These are phyloP conservation scores for Diaporthe batatas DNA, from an alignment of 2,329 filamentous ascomycete genomes.

Conservation along the genomic window DNA sequence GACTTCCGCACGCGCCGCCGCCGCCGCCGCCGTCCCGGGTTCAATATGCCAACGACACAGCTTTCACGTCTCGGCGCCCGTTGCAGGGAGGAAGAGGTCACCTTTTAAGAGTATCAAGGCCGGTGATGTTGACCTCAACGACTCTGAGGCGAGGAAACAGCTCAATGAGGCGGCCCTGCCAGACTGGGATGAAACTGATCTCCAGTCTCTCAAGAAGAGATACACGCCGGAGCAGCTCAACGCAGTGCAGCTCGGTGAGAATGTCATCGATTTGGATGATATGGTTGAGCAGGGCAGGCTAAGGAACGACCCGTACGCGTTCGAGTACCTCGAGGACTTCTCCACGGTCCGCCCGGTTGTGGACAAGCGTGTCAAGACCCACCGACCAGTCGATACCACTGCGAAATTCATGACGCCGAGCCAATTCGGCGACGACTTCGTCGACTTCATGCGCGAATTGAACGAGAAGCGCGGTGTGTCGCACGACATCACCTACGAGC, in stretches of 20 bases:
- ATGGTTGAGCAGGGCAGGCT: slow-evolving; percentile 79
- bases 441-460: slow-evolving; percentile 59
- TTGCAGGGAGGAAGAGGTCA: slow-evolving; percentile 57
- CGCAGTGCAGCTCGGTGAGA: slow-evolving; percentile 85
- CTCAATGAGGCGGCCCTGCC: slow-evolving; percentile 66
- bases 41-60: slow-evolving; percentile 53
- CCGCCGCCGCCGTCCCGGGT: slow-evolving; percentile 44
- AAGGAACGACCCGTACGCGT: slow-evolving; percentile 78
- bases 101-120: slow-evolving; percentile 68
- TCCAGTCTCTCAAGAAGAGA: slow-evolving; percentile 69
- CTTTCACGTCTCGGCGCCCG: slow-evolving; percentile 66
- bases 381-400: slow-evolving; percentile 66
- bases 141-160: slow-evolving; percentile 57
- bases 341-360: slow-evolving; percentile 81
- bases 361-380: slow-evolving; percentile 73
- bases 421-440: slow-evolving; percentile 72
- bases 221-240: slow-evolving; percentile 87
- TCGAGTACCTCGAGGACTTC: slow-evolving; percentile 87
- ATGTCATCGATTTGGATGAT: slow-evolving; percentile 80
- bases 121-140: slow-evolving; percentile 63
- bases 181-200: slow-evolving; percentile 76
- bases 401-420: slow-evolving; percentile 72
- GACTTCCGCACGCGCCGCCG: slow-evolving; percentile 43
- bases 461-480: slow-evolving; percentile 49
- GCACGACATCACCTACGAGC: slow-evolving; percentile 51